Conservation (phyloP, 2,329 filamentous ascomycete species). For the Penicillium sp. region DNA sequence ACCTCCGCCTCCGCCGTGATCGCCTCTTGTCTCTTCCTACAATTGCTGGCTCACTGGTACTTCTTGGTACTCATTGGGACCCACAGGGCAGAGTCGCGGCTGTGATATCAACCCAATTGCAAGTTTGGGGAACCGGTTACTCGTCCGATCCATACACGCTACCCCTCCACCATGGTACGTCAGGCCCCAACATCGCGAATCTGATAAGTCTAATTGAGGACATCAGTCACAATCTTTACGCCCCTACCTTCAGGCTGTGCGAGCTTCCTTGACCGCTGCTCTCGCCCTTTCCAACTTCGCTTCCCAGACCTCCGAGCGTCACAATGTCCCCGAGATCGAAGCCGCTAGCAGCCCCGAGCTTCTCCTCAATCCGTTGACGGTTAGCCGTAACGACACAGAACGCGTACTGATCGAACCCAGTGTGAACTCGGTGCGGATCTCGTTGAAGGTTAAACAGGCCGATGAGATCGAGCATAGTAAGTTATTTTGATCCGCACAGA, state of each 20-base stretch:
- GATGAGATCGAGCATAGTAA: constrained; percentile 84
- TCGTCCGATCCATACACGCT: background rate
- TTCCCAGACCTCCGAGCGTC: constrained; percentile 90
- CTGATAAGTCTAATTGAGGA: constrained; percentile 12
- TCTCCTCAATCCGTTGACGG: constrained; percentile 81
- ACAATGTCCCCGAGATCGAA: constrained; percentile 95
- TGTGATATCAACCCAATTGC: background rate
- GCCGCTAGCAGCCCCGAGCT: constrained; percentile 90
- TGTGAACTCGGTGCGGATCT: constrained; percentile 94
- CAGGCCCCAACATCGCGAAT: constrained; percentile 1
- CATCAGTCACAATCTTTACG: constrained; percentile 23
- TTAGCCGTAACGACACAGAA: constrained; percentile 96
- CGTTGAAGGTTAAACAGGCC: constrained; percentile 98
- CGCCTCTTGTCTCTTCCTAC: background rate
- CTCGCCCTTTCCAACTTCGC: constrained; percentile 96
- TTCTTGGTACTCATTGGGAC: background rate
- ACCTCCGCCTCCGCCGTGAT: constrained; percentile 16
- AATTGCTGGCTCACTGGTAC: background rate
- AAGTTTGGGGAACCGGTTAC: background rate
- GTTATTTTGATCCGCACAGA: background rate
- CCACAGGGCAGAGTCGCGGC: background rate
- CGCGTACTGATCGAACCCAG: constrained; percentile 68
- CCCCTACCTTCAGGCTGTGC: constrained; percentile 66
- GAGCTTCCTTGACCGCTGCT: constrained; percentile 88
- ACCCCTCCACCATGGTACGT: constrained; percentile 29